A percentile compares a stretch with the other conserved stretches of the same genome.
Evolutionary conservation across 2,329 filamentous ascomycete genomes (phyloP).

Genomic region (Hymenoscyphus scutula): DNA sequence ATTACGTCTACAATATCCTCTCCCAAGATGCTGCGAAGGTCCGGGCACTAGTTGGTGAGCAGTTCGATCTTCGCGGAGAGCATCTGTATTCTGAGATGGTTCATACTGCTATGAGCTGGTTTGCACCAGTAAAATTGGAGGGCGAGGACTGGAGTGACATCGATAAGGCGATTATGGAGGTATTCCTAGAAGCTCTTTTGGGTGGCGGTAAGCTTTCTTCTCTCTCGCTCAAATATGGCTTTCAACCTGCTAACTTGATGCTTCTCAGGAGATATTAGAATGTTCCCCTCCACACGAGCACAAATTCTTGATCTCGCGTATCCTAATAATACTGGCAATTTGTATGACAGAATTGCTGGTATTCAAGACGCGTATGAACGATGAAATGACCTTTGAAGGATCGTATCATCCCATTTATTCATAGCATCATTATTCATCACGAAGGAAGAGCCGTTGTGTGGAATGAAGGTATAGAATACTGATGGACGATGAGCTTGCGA

Average conservation of each 20-base stretch:
- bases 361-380: neutral
- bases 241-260: neutral
- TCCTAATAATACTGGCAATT: neutral
- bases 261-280: neutral
- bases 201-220: neutral
- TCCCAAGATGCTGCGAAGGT: constrained; percentile 2
- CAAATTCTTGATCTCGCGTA: neutral
- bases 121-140: neutral
- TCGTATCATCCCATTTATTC: neutral
- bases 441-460: neutral
- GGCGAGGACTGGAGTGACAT: neutral
- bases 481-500: neutral
- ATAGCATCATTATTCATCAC: neutral
- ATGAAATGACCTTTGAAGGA: neutral
- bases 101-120: neutral
- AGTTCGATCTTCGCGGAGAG: neutral
- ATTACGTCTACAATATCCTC: neutral
- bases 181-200: neutral
- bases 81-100: neutral
- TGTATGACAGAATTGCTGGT: neutral
- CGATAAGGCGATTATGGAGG: neutral
- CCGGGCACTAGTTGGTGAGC: neutral
- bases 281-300: neutral
- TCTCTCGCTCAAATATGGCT: neutral
- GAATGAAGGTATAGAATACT: neutral